These are phyloP conservation scores for Acrodontium crateriforme DNA, from an alignment of 2,329 filamentous ascomycete species.

Conservation along the genomic window DNA sequence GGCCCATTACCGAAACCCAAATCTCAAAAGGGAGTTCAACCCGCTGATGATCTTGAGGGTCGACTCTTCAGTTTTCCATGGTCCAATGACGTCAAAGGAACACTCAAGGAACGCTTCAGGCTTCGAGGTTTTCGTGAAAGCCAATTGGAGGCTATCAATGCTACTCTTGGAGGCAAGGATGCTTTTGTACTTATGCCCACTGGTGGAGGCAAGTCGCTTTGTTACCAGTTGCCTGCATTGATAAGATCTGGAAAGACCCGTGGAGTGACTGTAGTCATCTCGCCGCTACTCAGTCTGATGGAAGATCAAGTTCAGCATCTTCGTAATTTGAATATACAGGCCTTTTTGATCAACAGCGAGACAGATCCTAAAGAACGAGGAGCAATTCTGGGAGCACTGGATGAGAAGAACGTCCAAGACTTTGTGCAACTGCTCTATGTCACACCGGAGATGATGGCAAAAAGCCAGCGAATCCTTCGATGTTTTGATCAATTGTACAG, in stretches of 20 bases:
- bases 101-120: constrained; percentile 70
- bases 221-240: constrained; percentile 87
- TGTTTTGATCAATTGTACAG: constrained; percentile 55
- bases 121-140: constrained; percentile 80
- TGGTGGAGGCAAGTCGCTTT: constrained; percentile 89
- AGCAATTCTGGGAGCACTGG: constrained; percentile 51
- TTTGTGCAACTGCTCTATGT: constrained; percentile 82
- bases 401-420: constrained; percentile 52
- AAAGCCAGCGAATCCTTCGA: constrained; percentile 55
- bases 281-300: constrained; percentile 89
- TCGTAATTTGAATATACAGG: constrained; percentile 58
- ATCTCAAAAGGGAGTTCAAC: too few species aligned
- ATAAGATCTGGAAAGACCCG: constrained; percentile 65
- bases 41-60: constrained; percentile 11
- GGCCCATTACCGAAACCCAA: too few species aligned
- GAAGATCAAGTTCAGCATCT: constrained; percentile 88
- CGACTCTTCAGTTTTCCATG: constrained; percentile 43
- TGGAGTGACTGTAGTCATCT: constrained; percentile 89
- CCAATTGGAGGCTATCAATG: constrained; percentile 91
- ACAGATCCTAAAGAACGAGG: constrained; percentile 48
- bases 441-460: constrained; percentile 91
- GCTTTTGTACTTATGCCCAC: constrained; percentile 97
- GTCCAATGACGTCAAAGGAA: constrained; percentile 71
- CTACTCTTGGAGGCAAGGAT: constrained; percentile 74
- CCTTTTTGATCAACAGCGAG: constrained; percentile 70